These are phyloP conservation scores for Amaranthus cruentus DNA, from an alignment of 148 eudicot genomes.

Conservation along the genomic window DNA sequence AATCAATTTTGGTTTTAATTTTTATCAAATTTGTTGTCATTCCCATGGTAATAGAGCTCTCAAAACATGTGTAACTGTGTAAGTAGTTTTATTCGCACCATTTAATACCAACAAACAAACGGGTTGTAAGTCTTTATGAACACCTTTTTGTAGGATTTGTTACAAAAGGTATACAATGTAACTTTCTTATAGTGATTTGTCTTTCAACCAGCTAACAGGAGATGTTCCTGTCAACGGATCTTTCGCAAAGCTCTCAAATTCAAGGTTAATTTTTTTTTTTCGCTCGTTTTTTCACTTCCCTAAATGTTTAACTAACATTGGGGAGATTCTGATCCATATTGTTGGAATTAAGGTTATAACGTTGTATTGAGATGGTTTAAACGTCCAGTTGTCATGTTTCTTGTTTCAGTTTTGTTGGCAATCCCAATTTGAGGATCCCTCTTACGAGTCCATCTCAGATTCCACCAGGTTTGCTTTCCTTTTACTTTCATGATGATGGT, in stretches of 20 bases:
- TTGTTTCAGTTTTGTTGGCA: slow-evolving; percentile 37
- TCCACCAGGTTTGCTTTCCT: slow-evolving; percentile 16
- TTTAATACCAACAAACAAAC: too few relatives aligned
- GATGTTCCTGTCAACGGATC: slow-evolving; percentile 51
- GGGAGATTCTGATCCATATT: neutral
- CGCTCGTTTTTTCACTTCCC: neutral
- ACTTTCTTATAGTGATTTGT: slow-evolving; percentile 35
- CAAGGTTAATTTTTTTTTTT: slow-evolving; percentile 33
- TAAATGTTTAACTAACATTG: neutral
- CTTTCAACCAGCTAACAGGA: slow-evolving; percentile 46
- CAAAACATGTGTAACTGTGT: too few relatives aligned
- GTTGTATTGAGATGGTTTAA: too few relatives aligned
- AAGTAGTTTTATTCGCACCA: too few relatives aligned
- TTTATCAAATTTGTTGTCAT: too few relatives aligned
- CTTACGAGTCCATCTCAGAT: slow-evolving; percentile 33
- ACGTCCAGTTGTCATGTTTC: neutral
- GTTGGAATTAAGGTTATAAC: neutral
- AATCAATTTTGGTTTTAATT: too few relatives aligned
- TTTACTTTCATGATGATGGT: too few relatives aligned
- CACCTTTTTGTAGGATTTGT: neutral
- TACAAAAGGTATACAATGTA: neutral
- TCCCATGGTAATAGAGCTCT: too few relatives aligned
- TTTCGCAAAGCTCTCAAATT: slow-evolving; percentile 46
- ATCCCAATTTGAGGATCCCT: slow-evolving; percentile 26
- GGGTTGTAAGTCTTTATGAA: too few relatives aligned